Conservation (phyloP, 495 filamentous ascomycete species). For the Penicillium turbatum region DNA sequence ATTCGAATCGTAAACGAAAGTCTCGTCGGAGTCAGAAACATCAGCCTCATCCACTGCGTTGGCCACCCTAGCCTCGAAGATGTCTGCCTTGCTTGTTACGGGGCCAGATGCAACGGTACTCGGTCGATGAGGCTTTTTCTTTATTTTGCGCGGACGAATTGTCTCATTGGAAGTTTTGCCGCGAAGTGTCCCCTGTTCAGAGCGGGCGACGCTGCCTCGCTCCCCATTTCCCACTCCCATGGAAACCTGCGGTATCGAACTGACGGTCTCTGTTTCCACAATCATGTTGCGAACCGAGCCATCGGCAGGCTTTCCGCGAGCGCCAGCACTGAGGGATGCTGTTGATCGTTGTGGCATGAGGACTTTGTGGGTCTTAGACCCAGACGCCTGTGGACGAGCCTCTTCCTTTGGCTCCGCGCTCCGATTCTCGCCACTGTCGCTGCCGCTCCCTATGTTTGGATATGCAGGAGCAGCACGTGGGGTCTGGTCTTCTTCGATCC, state of each 20-base stretch:
- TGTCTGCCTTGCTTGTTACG: slow-evolving; percentile 95
- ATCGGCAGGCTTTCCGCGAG: slow-evolving; percentile 61
- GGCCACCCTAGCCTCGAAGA: slow-evolving; percentile 95
- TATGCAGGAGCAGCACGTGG: slow-evolving; percentile 32
- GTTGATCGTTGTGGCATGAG: slow-evolving; percentile 47
- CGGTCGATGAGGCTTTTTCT: slow-evolving; percentile 75
- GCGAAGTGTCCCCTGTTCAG: slow-evolving; percentile 68
- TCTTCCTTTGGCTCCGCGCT: slow-evolving; percentile 40
- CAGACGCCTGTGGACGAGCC: slow-evolving; percentile 26
- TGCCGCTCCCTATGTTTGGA: slow-evolving; percentile 43
- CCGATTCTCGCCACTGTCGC: slow-evolving; percentile 48
- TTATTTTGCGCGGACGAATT: slow-evolving; percentile 86
- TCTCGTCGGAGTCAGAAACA: slow-evolving; percentile 95
- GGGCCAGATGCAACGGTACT: slow-evolving; percentile 42
- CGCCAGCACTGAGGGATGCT: slow-evolving; percentile 44
- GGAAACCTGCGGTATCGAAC: slow-evolving; percentile 84
- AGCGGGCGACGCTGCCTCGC: slow-evolving; percentile 49
- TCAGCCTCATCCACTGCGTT: slow-evolving; percentile 89
- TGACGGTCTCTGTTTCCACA: slow-evolving; percentile 95
- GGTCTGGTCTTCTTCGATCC: slow-evolving; percentile 40
- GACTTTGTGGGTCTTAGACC: slow-evolving; percentile 22
- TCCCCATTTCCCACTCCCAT: slow-evolving; percentile 63
- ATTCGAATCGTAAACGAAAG: slow-evolving; percentile 98
- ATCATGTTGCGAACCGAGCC: slow-evolving; percentile 88
- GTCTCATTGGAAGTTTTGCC: slow-evolving; percentile 89